Conservation (phyloP, 108 stramenopile species). For the Nannochloropsis granulata region DNA sequence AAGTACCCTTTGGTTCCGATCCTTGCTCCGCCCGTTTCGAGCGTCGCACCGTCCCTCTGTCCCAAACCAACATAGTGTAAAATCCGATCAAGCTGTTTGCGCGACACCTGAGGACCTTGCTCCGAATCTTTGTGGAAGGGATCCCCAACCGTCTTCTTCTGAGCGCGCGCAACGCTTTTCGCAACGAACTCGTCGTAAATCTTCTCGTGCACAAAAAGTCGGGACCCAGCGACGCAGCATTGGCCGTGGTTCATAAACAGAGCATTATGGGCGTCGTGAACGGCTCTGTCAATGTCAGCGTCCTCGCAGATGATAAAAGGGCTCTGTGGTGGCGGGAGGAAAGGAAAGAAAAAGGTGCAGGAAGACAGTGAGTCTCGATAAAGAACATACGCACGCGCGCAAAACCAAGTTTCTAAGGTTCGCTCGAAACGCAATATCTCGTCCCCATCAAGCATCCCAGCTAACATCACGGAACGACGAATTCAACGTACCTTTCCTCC, state of each 20-base stretch:
- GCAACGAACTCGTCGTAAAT: constrained; percentile 39
- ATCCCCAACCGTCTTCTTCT: constrained; percentile 6
- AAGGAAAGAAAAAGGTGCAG: background rate
- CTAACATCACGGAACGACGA: no score
- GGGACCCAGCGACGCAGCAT: constrained; percentile 58
- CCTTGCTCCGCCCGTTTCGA: constrained; percentile 21
- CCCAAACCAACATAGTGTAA: constrained; percentile 26
- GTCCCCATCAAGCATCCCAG: no score
- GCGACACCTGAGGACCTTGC: constrained; percentile 40
- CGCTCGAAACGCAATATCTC: no score
- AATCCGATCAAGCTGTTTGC: constrained; percentile 25
- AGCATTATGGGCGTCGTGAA: constrained; percentile 40
- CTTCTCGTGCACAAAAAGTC: constrained; percentile 48
- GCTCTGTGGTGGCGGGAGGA: background rate
- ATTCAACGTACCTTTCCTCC: constrained; percentile 48
- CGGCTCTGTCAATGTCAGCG: constrained; percentile 32
- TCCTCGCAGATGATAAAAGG: constrained; percentile 32
- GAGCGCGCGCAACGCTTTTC: background rate
- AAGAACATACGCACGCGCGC: no score
- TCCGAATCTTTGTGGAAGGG: constrained; percentile 1
- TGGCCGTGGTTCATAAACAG: constrained; percentile 57
- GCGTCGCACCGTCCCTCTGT: constrained; percentile 35
- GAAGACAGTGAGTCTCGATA: no score
- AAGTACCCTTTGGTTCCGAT: constrained; percentile 33
- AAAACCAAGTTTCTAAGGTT: no score